phyloP scores from a whole-genome alignment of 2,329 filamentous ascomycete genomes.

The Dactylellina drechsleri region DNA sequence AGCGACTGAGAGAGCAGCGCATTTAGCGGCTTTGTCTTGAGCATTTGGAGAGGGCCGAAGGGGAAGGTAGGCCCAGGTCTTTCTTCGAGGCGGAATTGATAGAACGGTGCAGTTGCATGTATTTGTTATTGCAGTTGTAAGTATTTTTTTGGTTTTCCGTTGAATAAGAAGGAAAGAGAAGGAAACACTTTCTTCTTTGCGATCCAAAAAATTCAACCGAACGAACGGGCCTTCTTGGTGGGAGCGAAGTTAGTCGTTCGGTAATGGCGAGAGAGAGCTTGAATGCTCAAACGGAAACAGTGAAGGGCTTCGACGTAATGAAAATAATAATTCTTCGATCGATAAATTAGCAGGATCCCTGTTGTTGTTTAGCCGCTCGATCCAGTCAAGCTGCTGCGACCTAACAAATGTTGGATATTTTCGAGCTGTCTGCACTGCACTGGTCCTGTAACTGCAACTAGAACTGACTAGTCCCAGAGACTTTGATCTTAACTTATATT shows the following conservation, averaged over 20 bases:
- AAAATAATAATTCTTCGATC: slow-evolving; percentile 4
- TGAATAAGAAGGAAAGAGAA: slow-evolving; percentile 15
- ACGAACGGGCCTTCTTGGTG: not conserved
- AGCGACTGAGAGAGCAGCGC: slow-evolving; percentile 59
- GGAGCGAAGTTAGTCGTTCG: not conserved
- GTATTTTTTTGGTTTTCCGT: not conserved
- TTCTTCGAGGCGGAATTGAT: slow-evolving; percentile 16
- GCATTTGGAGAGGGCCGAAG: slow-evolving; percentile 55
- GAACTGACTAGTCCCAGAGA: slow-evolving; percentile 29
- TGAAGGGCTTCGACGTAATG: slow-evolving; percentile 10
- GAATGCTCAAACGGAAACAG: not conserved
- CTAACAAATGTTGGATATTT: slow-evolving; percentile 1
- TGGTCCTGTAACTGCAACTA: too few relatives aligned
- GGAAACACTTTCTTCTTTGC: not conserved
- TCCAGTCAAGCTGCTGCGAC: too few relatives aligned
- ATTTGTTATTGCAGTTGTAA: not conserved
- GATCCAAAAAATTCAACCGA: slow-evolving; percentile 18
- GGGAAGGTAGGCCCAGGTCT: slow-evolving; percentile 25
- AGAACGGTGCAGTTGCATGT: slow-evolving; percentile 31
- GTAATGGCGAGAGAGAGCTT: not conserved
- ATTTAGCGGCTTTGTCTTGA: slow-evolving; percentile 59
- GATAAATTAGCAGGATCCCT: slow-evolving; percentile 19
- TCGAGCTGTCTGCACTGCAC: not conserved
- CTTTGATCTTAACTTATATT: slow-evolving; percentile 47
- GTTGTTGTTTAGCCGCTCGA: slow-evolving; percentile 48